phyloP scores from a whole-genome alignment of 768 basidiomycete species.

The Guyanaporus albipodus region DNA sequence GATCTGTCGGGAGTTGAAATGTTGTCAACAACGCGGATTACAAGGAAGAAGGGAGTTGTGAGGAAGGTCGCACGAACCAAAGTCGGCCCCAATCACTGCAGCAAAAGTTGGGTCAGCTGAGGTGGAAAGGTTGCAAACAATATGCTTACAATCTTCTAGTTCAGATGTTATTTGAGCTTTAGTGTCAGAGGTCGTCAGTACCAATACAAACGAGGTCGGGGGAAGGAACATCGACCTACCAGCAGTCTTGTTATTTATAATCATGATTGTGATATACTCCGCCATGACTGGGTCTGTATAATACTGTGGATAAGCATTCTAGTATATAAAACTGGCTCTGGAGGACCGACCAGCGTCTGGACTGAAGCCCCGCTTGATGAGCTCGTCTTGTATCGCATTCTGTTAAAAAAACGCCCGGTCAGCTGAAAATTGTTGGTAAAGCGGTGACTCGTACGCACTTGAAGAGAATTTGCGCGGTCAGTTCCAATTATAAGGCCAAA shows the following conservation, averaged over 20 bases:
- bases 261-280: constrained; percentile 93
- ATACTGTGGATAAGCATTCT: constrained; percentile 6
- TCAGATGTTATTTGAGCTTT: constrained; percentile 84
- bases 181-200: constrained; percentile 7
- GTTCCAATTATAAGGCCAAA: constrained; percentile 78
- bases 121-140: neutral
- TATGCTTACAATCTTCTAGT: constrained; percentile 67
- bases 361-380: constrained; percentile 69
- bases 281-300: constrained; percentile 81
- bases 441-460: constrained; percentile 46
- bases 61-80: constrained; percentile 45
- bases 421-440: no score
- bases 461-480: constrained; percentile 67
- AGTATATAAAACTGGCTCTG: constrained; percentile 1
- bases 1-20: constrained; percentile 44
- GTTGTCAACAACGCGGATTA: constrained; percentile 3
- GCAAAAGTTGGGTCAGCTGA: constrained; percentile 10
- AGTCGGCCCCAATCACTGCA: constrained; percentile 74
- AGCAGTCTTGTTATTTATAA: constrained; percentile 86
- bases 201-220: neutral
- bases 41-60: neutral
- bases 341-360: constrained; percentile 61
- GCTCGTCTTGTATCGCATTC: constrained; percentile 80
- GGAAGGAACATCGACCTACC: constrained; percentile 40
- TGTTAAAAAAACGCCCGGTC: no score